These are phyloP conservation scores for Dendrobium catenatum DNA, from an alignment of 106 monocot genomes.

Conservation along the genomic window DNA sequence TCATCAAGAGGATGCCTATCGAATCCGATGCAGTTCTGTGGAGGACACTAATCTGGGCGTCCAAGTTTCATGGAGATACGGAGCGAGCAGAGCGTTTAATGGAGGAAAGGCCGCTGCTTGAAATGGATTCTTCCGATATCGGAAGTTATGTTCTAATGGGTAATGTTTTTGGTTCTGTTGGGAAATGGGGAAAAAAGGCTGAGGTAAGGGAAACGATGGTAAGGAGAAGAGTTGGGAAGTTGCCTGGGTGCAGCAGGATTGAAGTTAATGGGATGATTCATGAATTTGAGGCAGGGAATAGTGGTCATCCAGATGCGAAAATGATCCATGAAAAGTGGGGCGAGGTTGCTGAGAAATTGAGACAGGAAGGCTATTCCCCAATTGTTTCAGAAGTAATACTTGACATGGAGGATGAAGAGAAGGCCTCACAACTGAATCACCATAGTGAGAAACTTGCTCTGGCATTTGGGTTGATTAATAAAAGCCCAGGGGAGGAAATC, in stretches of 20 bases:
- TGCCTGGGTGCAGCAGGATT: conserved; percentile 33
- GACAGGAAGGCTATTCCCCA: conserved; percentile 22
- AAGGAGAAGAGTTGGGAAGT: conserved; percentile 16
- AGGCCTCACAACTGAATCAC: conserved; percentile 28
- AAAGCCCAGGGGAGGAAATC: conserved; percentile 33
- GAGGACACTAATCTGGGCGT: conserved; percentile 47
- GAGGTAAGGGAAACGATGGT: conserved; percentile 17
- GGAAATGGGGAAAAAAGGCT: conserved; percentile 27
- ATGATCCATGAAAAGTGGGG: conserved; percentile 34
- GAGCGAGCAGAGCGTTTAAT: conserved; percentile 26
- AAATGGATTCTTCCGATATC: conserved; percentile 10
- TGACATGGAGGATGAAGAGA: conserved; percentile 42
- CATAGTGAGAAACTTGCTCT: conserved; percentile 57
- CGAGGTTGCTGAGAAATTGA: conserved; percentile 28
- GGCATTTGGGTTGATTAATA: conserved; percentile 48
- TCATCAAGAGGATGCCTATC: conserved; percentile 25
- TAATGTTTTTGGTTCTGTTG: conserved; percentile 23
- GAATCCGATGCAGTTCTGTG: conserved; percentile 40
- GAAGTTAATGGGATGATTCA: conserved; percentile 46
- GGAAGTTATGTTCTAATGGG: conserved; percentile 23
- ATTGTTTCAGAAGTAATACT: conserved; percentile 31
- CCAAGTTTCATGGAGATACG: conserved; percentile 27
- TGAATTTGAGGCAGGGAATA: conserved; percentile 40
- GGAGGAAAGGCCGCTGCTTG: conserved; percentile 11
- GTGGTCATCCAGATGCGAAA: conserved; percentile 22